These are phyloP conservation scores for Melampsora americana DNA, from an alignment of 1,284 basidiomycete genomes.

Conservation along the genomic window DNA sequence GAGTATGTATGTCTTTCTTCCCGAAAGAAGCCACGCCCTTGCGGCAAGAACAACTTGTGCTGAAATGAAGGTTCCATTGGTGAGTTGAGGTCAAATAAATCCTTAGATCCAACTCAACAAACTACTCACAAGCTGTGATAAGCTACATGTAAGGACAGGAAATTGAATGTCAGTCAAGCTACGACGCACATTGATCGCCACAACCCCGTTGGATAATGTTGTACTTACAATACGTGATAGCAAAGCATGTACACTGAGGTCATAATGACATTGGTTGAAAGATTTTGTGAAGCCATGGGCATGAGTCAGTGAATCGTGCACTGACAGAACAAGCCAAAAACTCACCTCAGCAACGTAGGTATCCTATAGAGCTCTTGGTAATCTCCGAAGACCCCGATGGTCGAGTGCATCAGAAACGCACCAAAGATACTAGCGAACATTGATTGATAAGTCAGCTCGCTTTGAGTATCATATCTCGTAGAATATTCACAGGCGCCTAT, in stretches of 20 bases:
- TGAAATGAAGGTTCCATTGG: neutral
- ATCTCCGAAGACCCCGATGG: neutral
- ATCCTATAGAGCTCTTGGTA: neutral
- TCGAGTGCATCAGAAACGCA: neutral
- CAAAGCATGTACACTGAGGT: neutral
- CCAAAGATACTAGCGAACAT: neutral
- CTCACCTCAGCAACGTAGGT: neutral
- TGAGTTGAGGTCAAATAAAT: no score
- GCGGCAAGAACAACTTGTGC: neutral
- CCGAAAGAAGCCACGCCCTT: neutral
- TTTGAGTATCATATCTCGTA: no score
- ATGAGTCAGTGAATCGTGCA: no score
- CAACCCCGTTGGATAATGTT: neutral
- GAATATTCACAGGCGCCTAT: neutral
- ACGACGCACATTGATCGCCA: neutral
- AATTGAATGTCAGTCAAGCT: no score
- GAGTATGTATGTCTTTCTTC: neutral
- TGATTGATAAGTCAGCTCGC: no score
- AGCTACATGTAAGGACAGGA: neutral
- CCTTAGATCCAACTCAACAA: neutral
- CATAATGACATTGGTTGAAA: neutral
- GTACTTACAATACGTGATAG: neutral
- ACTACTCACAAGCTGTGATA: neutral
- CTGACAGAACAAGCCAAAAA: neutral
- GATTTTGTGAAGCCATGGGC: neutral